Conservation (phyloP, 164 flowering plant genomes). For the Macadamia tetraphylla region DNA sequence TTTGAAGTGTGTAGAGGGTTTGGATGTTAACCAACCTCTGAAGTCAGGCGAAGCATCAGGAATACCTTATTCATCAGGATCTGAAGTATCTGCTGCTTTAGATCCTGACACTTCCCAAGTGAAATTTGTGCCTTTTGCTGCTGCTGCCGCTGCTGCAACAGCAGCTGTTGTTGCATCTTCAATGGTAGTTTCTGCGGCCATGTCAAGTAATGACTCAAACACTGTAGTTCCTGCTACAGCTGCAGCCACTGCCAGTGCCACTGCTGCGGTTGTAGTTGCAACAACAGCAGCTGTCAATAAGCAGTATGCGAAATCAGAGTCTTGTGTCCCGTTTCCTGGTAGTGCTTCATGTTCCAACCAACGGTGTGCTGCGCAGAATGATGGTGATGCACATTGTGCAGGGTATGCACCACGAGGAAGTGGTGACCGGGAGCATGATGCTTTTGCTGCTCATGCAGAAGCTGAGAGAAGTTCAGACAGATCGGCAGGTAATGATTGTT, state of each 20-base stretch:
- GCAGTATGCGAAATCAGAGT: conserved; percentile 51
- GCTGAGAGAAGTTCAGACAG: conserved; percentile 70
- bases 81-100: conserved; percentile 25
- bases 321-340: conserved; percentile 20
- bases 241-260: conserved; percentile 85
- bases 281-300: conserved; percentile 79
- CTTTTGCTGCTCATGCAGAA: conserved; percentile 33
- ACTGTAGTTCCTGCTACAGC: conserved; percentile 77
- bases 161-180: conserved; percentile 94
- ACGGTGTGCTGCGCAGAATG: conserved; percentile 23
- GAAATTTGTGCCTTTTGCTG: conserved; percentile 67
- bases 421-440: conserved; percentile 28
- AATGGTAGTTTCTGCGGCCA: conserved; percentile 81
- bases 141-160: conserved; percentile 79
- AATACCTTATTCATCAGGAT: conserved; percentile 21
- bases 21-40: conserved; percentile 19
- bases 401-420: conserved; percentile 38
- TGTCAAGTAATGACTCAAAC: conserved; percentile 44
- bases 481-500: conserved; percentile 62
- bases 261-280: conserved; percentile 85
- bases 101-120: conserved; percentile 15
- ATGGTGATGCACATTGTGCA: conserved; percentile 34
- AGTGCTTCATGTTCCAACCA: conserved; percentile 19
- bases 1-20: conserved; percentile 30
- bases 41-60: conserved; percentile 25